A percentile compares a stretch with the other conserved stretches of the same genome.
Evolutionary conservation across 2,329 filamentous ascomycete genomes (phyloP).

Genomic region (Colletotrichum theobromicola): DNA sequence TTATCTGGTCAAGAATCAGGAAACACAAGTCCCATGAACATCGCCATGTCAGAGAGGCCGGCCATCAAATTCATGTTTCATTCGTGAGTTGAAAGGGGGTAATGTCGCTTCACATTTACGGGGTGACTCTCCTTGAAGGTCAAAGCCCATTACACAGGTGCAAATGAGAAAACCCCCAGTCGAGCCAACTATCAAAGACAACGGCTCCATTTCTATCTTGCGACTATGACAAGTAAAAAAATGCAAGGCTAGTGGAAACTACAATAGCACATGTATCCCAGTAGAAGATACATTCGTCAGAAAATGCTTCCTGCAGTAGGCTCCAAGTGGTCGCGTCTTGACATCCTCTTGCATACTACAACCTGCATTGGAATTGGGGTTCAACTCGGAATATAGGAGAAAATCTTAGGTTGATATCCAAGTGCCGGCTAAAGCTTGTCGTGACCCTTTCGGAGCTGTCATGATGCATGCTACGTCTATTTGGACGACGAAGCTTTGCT

Average conservation of each 20-base stretch:
- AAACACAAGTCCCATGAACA: not conserved
- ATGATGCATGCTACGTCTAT: not conserved
- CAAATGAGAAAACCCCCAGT: not conserved
- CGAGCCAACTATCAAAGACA: not conserved
- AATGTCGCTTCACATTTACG: not conserved
- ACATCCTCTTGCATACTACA: not conserved
- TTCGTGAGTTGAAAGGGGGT: not conserved
- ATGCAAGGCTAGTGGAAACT: not conserved
- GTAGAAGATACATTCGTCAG: not conserved
- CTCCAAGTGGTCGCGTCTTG: not conserved
- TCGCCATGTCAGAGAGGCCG: not conserved
- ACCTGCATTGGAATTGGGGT: not conserved
- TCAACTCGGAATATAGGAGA: slow-evolving; percentile 8
- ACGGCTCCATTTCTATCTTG: not conserved
- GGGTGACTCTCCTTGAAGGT: not conserved
- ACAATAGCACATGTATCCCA: not conserved
- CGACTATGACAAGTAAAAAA: not conserved
- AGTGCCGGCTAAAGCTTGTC: slow-evolving; percentile 5
- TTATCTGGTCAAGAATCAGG: not conserved
- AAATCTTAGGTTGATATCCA: not conserved
- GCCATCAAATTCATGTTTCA: not conserved
- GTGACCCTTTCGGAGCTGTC: not conserved
- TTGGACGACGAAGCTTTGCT: not conserved
- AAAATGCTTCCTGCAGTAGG: not conserved
- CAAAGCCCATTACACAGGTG: not conserved